phyloP scores from a whole-genome alignment of 2,329 filamentous ascomycete genomes.

The Nakataea oryzae region DNA sequence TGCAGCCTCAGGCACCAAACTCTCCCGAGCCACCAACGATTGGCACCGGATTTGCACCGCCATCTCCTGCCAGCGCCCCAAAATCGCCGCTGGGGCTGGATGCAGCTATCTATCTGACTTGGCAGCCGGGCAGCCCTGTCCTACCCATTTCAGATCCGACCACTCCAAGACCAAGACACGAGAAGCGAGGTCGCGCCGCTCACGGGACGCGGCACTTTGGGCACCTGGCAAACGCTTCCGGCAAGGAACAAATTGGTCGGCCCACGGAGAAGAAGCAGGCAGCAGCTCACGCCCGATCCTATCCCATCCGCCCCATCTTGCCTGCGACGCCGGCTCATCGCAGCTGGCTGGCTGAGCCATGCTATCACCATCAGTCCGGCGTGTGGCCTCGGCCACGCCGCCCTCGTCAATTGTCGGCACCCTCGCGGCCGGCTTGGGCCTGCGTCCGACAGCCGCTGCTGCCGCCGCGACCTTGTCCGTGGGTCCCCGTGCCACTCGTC shows the following conservation, averaged over 20 bases:
- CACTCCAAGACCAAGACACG: not conserved
- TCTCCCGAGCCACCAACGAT: not conserved
- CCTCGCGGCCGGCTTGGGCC: conserved; percentile 24
- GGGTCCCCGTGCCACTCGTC: conserved; percentile 25
- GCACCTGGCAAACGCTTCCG: not conserved
- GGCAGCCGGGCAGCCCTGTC: not conserved
- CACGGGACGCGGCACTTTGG: not conserved
- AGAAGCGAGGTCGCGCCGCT: not conserved
- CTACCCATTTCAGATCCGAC: not conserved
- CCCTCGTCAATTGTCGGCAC: conserved; percentile 32
- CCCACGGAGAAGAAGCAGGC: not conserved
- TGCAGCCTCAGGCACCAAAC: not conserved
- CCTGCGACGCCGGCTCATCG: not conserved
- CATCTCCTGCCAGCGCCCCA: not conserved
- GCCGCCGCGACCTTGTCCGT: conserved; percentile 21
- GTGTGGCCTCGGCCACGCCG: conserved; percentile 36
- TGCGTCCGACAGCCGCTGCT: conserved; percentile 19
- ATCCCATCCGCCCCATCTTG: not conserved
- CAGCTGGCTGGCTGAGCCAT: conserved; percentile 18
- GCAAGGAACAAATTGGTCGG: not conserved
- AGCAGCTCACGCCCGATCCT: no score
- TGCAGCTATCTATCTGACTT: not conserved
- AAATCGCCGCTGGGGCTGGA: not conserved
- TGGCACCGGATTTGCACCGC: not conserved
- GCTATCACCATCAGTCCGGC: conserved; percentile 46